These are phyloP conservation scores for Saccharomycopsis phalli DNA, from an alignment of 1,139 yeast genomes.

Conservation along the genomic window DNA sequence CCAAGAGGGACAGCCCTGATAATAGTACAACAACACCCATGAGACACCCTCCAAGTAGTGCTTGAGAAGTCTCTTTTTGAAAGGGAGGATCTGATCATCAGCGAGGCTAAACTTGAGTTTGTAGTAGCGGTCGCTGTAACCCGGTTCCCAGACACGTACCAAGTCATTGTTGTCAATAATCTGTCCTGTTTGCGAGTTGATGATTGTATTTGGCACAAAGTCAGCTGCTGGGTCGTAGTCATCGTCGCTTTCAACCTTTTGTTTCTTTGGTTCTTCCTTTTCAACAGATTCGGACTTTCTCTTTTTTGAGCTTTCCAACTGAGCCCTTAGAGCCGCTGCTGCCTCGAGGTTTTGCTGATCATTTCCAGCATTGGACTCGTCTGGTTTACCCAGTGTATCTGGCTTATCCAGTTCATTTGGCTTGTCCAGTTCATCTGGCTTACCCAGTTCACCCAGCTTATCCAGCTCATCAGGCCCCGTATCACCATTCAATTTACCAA, in stretches of 20 bases:
- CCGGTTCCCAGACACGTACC: slow-evolving; percentile 77
- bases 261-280: neutral
- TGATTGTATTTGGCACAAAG: slow-evolving; percentile 3
- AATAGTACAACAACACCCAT: slow-evolving; percentile 90
- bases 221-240: slow-evolving; percentile 16
- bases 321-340: neutral
- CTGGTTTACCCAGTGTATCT: slow-evolving; percentile 15
- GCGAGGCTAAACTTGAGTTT: slow-evolving; percentile 58
- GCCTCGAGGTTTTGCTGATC: slow-evolving; percentile 1
- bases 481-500: no score
- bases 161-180: slow-evolving; percentile 41
- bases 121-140: slow-evolving; percentile 79
- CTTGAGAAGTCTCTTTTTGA: slow-evolving; percentile 53
- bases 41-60: slow-evolving; percentile 89
- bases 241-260: slow-evolving; percentile 26
- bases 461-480: slow-evolving; percentile 21
- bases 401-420: slow-evolving; percentile 9
- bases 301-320: slow-evolving; percentile 14
- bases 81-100: slow-evolving; percentile 45
- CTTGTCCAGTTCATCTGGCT: slow-evolving; percentile 23
- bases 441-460: slow-evolving; percentile 26
- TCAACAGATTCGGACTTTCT: slow-evolving; percentile 24
- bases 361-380: no score
- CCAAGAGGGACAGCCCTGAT: slow-evolving; percentile 99
- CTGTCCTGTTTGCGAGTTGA: slow-evolving; percentile 24